Conservation (phyloP, 2,329 filamentous ascomycete genomes). For the Talaromyces sp. region DNA sequence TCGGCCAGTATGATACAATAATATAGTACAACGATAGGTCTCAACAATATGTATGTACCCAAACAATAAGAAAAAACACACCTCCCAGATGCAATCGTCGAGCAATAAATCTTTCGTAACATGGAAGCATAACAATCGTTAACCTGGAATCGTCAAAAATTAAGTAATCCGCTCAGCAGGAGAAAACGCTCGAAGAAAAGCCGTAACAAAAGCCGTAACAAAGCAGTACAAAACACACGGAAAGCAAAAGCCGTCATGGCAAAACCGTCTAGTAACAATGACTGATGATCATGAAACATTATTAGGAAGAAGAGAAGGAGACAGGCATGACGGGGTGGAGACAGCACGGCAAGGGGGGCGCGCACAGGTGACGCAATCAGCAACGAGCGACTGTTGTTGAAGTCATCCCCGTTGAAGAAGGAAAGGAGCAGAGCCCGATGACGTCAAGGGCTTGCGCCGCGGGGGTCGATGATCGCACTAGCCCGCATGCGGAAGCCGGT, state of each 20-base stretch:
- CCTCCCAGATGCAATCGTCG: slow-evolving; percentile 1
- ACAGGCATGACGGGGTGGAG: background rate
- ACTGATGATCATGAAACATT: background rate
- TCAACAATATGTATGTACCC: background rate
- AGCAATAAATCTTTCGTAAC: background rate
- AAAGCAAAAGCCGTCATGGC: background rate
- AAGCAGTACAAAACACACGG: background rate
- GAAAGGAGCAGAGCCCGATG: slow-evolving; percentile 4
- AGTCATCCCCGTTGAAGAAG: slow-evolving; percentile 2
- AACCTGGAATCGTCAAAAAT: background rate
- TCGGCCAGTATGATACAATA: background rate
- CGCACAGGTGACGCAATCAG: background rate
- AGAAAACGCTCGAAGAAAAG: background rate
- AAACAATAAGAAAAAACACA: background rate
- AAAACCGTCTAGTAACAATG: background rate
- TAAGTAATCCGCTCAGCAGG: background rate
- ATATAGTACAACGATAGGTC: background rate
- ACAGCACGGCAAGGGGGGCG: background rate
- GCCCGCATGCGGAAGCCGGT: slow-evolving; percentile 1
- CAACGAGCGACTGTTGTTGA: background rate
- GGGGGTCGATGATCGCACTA: background rate
- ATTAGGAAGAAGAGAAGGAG: background rate
- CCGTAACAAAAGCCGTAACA: background rate
- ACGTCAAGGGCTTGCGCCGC: slow-evolving; percentile 10
- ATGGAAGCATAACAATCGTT: slow-evolving; percentile 6